Evolutionary conservation across 140 eudicot genomes (phyloP).

Genomic region (Erigeron philadelphicus): DNA sequence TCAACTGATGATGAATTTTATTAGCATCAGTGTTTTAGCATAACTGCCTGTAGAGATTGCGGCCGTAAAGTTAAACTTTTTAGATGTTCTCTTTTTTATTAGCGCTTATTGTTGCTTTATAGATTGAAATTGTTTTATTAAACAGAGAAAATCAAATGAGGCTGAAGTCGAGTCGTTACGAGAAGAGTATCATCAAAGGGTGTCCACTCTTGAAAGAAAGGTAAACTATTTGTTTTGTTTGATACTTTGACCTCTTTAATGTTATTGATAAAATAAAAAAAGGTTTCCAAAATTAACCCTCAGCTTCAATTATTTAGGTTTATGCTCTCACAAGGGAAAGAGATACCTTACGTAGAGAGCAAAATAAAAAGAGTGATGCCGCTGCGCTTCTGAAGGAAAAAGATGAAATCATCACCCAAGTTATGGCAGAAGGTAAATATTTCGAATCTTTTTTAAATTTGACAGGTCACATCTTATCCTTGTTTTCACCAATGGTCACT

Average conservation of each 20-base stretch:
- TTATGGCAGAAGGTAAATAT: constrained; percentile 87
- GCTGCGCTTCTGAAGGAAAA: constrained; percentile 81
- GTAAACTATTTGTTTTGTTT: constrained; percentile 33
- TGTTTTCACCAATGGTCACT: background rate
- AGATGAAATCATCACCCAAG: constrained; percentile 87
- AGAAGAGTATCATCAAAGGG: constrained; percentile 93
- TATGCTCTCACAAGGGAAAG: constrained; percentile 83
- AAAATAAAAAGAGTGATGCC: constrained; percentile 74
- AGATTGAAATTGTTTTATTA: background rate
- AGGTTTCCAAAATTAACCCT: background rate
- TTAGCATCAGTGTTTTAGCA: background rate
- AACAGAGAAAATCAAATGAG: constrained; percentile 88
- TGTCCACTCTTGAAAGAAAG: constrained; percentile 89
- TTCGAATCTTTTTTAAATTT: background rate
- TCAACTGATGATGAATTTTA: background rate
- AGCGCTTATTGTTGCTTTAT: constrained; percentile 1
- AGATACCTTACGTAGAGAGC: constrained; percentile 81
- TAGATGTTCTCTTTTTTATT: background rate
- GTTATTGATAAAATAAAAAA: too few species aligned
- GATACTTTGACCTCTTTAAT: background rate
- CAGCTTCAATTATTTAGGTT: constrained; percentile 38
- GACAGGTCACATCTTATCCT: background rate
- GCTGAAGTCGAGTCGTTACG: constrained; percentile 80
- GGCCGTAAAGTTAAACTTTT: background rate
- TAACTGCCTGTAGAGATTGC: background rate